Evolutionary conservation across 192 early-diverging fungal genomes (phyloP).

Genomic region (Coemansia sp.): DNA sequence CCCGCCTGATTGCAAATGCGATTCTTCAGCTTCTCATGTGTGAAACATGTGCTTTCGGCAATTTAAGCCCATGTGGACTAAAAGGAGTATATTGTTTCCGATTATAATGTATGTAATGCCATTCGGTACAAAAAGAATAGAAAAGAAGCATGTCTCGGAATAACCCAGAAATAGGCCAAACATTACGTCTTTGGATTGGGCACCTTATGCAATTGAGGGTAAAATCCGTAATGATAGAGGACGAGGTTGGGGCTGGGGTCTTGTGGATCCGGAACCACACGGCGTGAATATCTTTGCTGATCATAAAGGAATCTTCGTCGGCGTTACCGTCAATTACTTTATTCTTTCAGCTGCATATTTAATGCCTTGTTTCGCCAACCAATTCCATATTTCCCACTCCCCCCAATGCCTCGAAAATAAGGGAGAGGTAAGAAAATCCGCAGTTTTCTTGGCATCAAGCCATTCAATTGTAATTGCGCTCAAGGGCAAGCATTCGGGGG

Average conservation of each 20-base stretch:
- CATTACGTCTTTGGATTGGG: neutral
- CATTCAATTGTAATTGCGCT: neutral
- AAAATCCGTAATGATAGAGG: neutral
- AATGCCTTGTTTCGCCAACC: neutral
- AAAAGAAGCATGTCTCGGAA: neutral
- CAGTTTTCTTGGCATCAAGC: neutral
- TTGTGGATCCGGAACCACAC: neutral
- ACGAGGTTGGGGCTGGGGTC: neutral
- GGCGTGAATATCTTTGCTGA: too few species aligned
- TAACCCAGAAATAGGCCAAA: neutral
- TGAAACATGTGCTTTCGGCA: neutral
- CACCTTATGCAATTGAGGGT: neutral
- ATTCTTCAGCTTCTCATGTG: neutral
- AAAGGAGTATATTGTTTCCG: neutral
- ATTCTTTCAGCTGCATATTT: neutral
- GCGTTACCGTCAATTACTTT: neutral
- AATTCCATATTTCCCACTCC: neutral
- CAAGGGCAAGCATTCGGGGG: neutral
- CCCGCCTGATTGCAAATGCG: neutral
- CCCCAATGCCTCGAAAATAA: neutral
- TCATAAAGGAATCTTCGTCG: neutral
- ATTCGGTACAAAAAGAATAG: neutral
- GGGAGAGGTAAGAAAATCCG: neutral
- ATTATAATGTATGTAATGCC: neutral
- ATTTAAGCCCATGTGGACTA: neutral